phyloP scores from a whole-genome alignment of 306 rosid species.

The Purshia tridentata region DNA sequence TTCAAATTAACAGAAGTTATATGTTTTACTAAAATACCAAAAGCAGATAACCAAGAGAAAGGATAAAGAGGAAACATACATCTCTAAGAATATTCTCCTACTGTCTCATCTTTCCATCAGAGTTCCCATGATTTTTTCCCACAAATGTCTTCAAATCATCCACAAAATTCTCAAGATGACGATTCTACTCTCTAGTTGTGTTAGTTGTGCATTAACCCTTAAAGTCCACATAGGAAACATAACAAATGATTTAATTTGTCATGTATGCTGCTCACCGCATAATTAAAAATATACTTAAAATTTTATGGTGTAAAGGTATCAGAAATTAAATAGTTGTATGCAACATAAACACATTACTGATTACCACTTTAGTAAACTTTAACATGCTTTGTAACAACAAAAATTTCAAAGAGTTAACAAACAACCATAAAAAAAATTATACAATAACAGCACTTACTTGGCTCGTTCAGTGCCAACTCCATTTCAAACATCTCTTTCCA shows the following conservation, averaged over 20 bases:
- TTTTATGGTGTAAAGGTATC: not conserved
- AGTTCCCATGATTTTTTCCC: conserved; percentile 70
- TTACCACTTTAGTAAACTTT: too few relatives aligned
- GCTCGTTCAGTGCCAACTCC: conserved; percentile 95
- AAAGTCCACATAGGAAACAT: not conserved
- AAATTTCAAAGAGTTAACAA: not conserved
- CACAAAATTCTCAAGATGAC: conserved; percentile 73
- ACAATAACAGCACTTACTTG: conserved; percentile 57
- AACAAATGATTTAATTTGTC: not conserved
- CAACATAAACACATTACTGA: not conserved
- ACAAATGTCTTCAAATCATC: conserved; percentile 75
- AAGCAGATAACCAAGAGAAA: conserved; percentile 16
- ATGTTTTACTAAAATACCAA: conserved; percentile 21
- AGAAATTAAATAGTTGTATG: not conserved
- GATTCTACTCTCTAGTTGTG: too few relatives aligned
- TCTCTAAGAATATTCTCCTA: conserved; percentile 79
- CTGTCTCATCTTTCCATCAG: conserved; percentile 81
- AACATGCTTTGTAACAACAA: not conserved
- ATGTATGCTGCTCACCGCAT: not conserved
- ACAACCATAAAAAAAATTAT: conserved; percentile 17
- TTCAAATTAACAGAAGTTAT: not conserved
- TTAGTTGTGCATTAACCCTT: too few relatives aligned
- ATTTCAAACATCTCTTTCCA: conserved; percentile 99
- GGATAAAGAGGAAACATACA: conserved; percentile 39
- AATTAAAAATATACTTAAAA: not conserved